Evolutionary conservation across 176 grass and related monocot species (phyloP).

Genomic region (Oryza glumipatula): DNA sequence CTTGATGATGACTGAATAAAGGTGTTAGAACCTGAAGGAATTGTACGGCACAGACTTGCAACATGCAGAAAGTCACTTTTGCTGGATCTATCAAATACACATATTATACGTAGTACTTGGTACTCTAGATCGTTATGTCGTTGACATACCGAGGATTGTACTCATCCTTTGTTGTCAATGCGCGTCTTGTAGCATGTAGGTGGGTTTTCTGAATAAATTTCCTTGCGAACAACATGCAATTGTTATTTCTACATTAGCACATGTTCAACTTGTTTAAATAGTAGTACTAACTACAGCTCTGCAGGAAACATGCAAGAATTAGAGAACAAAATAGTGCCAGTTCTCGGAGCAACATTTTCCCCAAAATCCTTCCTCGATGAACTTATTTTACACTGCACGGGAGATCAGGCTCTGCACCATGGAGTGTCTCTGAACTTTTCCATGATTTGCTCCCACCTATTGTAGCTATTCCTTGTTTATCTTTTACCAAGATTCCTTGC

Average conservation of each 20-base stretch:
- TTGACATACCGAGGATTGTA: too few species aligned
- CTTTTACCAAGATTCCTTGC: too few species aligned
- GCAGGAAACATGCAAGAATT: constrained; percentile 36
- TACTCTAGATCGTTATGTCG: not conserved
- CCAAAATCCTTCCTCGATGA: constrained; percentile 30
- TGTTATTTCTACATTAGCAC: not conserved
- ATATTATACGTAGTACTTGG: not conserved
- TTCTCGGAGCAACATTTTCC: constrained; percentile 39
- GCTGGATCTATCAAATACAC: not conserved
- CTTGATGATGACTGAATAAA: constrained; percentile 10
- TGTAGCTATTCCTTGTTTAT: not conserved
- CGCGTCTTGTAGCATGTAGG: not conserved
- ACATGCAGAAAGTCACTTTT: not conserved
- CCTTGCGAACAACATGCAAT: not conserved
- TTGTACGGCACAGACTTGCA: not conserved
- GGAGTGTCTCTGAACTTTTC: not conserved
- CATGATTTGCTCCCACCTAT: constrained; percentile 27
- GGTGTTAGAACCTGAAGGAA: not conserved
- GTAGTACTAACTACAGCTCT: not conserved
- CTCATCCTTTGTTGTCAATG: not conserved
- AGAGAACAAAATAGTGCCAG: constrained; percentile 38
- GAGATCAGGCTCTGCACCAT: not conserved
- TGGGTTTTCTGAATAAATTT: not conserved
- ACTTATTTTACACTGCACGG: constrained; percentile 15
- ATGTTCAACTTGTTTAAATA: not conserved